Conservation (phyloP, 495 filamentous ascomycete genomes). For the Astrocystis sublimbata region DNA sequence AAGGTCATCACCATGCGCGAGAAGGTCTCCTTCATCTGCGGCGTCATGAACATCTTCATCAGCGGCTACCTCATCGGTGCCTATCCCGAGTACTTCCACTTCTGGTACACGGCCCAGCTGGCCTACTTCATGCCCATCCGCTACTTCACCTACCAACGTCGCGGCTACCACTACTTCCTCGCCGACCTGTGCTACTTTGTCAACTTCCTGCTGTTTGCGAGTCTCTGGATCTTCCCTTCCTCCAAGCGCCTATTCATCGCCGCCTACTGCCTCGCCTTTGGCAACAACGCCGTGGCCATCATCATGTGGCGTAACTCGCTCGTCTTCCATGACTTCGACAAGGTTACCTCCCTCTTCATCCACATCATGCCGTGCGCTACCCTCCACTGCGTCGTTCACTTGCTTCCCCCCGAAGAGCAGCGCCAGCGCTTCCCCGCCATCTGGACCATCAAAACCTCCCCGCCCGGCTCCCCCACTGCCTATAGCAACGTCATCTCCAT, state of each 20-base stretch:
- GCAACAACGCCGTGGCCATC: conserved; percentile 96
- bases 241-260: conserved; percentile 93
- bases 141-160: conserved; percentile 83
- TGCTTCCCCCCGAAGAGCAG: conserved; percentile 65
- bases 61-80: conserved; percentile 92
- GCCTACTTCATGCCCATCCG: conserved; percentile 96
- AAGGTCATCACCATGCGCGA: conserved; percentile 85
- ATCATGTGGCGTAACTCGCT: conserved; percentile 99
- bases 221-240: conserved; percentile 85
- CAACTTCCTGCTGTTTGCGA: conserved; percentile 80
- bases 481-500: conserved; percentile 77
- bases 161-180: conserved; percentile 95
- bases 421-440: conserved; percentile 80
- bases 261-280: conserved; percentile 87
- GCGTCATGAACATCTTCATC: conserved; percentile 94
- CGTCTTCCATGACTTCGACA: conserved; percentile 97
- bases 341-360: conserved; percentile 93
- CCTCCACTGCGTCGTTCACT: conserved; percentile 87
- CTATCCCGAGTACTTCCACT: conserved; percentile 80
- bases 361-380: conserved; percentile 98
- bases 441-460: conserved; percentile 74
- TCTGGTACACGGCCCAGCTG: conserved; percentile 87
- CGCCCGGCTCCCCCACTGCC: conserved; percentile 67
- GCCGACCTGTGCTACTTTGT: conserved; percentile 98
- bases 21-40: conserved; percentile 94